A percentile compares a stretch with the other conserved stretches of the same genome.
These are phyloP conservation scores for Mortierella sp. DNA, from an alignment of 371 early-diverging fungal species.

Conservation along the genomic window DNA sequence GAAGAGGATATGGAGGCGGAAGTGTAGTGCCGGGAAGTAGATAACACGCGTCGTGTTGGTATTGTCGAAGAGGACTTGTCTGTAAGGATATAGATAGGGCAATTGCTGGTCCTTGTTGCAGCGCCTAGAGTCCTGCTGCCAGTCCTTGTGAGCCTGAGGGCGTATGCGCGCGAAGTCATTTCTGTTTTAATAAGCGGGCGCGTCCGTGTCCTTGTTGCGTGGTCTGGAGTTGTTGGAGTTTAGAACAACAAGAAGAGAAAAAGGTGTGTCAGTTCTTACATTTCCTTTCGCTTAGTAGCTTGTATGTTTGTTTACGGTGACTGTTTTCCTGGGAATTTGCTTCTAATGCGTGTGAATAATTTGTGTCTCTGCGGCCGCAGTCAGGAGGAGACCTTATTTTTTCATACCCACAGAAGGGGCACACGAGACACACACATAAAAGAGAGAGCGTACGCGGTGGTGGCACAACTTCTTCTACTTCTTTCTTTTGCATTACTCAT, in stretches of 20 bases:
- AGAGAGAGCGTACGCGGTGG: not conserved
- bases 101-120: not conserved
- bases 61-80: not conserved
- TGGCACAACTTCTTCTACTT: not conserved
- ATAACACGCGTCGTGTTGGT: not conserved
- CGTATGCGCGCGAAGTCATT: not conserved
- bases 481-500: not conserved
- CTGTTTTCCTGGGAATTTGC: not conserved
- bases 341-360: not conserved
- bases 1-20: not conserved
- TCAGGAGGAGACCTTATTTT: not conserved
- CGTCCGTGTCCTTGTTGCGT: not conserved
- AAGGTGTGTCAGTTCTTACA: not conserved
- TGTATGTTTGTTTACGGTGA: constrained; percentile 7
- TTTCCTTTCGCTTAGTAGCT: too few species aligned
- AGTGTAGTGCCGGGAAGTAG: not conserved
- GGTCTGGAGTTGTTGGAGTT: constrained; percentile 1
- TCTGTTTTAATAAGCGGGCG: not conserved
- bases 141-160: constrained; percentile 8
- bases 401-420: not conserved
- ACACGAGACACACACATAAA: not conserved
- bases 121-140: not conserved
- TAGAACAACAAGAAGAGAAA: not conserved
- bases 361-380: constrained; percentile 3
- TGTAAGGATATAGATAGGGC: not conserved